Base-by-base conservation (phyloP, 148 eudicot species). In the Vaccinium myrtillus region DNA sequence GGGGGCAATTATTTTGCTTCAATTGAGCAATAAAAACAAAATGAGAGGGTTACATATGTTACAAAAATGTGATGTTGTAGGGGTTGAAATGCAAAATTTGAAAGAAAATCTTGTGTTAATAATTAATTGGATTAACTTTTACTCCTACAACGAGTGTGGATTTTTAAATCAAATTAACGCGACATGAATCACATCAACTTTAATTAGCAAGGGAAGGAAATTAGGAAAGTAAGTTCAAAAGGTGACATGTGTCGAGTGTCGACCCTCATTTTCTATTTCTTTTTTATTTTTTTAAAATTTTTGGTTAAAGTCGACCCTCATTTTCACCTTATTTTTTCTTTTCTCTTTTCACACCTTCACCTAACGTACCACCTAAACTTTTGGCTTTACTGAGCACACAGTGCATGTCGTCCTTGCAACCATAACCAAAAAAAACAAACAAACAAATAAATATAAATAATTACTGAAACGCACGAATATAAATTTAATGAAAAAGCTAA, bases 301-400 rank as follows among this genome's bases (percentile, higher is more conserved):
- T 43, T 43, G 46, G 46, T 43, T 43, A 43, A 43, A 43, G 6
- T 43, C 46, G 46, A 43, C 6, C 46, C 0, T 43, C 6, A 43
- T 43, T 43, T 43, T 43, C 46, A 43, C 46, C 5, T 43, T 43
- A 43, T 43, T 5, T 43, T 43, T 43, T 43, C 46, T 43, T 43
- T 0, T 5, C 46, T 43, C 2, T 48, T 67, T 67, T 65, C 76
- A 25, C 75, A 65, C 76, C 49, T 67, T 67, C 21, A 81, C 83
- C 83, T 65, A 81, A 81, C 83, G 49, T 81, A 25, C 69, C 6
- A 81, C 83, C 83, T 59, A 65, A 65, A 81, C 58, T 18, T 65
- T 81, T 81, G 83, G 83, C 75, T 67, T 63, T 67, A 43, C 30
- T 23, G 2, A 9, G 27, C 21, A 16, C 21, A 16, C 50, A 58